Base-by-base conservation (phyloP, 2,329 filamentous ascomycete species). In the Leptographium galeiforme region DNA sequence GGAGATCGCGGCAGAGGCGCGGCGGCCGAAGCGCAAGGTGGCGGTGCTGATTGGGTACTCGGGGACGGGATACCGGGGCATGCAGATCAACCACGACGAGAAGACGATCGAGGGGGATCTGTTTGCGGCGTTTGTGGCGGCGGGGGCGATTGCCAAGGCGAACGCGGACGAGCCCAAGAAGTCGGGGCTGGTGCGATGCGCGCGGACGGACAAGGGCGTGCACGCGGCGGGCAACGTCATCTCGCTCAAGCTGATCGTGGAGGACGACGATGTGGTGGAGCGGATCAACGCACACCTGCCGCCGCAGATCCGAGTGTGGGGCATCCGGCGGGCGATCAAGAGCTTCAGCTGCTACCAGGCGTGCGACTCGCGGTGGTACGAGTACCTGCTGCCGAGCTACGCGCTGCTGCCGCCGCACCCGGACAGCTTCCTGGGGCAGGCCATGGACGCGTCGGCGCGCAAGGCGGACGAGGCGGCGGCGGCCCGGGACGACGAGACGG, bases 111-210 rank as follows among this genome's bases (percentile, higher is more conserved):
- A 98, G 71, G 87, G 91, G 45, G 93, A 98, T 62, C 74, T 98
- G 4, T 98, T 98, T 71, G 80, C 82, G 36, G 93, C 93, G 4
- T 91, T 98, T 61, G 85, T 98, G 57, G 81, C 82, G 4, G 90
- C 93, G 4, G 87, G 90, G 18, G 90, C 93, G 41, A 95, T 98
- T 57, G 94, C 90, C 49, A 97, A 97, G 68, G 89, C 89, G 57
- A 98, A 98, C 65, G 93, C 93, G 25, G 84, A 95, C 61, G 93
- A 98, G 65, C 93, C 91, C 5, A 95, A 94, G 68, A 98, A 98
- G 70, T 95, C 89, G 2, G 90, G 89, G 51, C 79, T 98, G 48
- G 87, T 95, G 52, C 85, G 93, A 59, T 98, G 93, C 68, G 93
- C 93, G 5, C 79, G 93, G 58, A 98, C 93, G 0, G 93, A 98